Evolutionary conservation across 2,329 filamentous ascomycete species (phyloP).

Genomic region (Pseudovirgaria hyperparasitica): DNA sequence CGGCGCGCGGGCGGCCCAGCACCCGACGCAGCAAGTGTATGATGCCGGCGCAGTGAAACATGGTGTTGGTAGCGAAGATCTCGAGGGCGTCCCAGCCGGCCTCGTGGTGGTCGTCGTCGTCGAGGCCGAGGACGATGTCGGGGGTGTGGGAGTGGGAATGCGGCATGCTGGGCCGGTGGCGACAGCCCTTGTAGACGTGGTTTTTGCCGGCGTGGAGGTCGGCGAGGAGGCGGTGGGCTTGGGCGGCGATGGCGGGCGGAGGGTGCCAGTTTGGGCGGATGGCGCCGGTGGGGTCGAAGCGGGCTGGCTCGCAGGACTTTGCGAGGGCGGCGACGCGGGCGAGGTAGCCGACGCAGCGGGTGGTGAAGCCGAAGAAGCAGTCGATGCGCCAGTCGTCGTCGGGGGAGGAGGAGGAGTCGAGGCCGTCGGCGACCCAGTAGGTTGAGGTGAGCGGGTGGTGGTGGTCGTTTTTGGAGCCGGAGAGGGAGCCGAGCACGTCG

Average conservation of each 20-base stretch:
- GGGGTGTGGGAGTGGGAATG: conserved; percentile 25
- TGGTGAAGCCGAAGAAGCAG: conserved; percentile 70
- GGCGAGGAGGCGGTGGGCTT: conserved; percentile 46
- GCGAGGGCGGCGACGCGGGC: conserved; percentile 61
- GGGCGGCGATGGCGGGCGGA: conserved; percentile 36
- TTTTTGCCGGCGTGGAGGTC: conserved; percentile 46
- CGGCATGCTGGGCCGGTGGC: conserved; percentile 26
- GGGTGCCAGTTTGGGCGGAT: conserved; percentile 47
- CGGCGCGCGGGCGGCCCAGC: conserved; percentile 44
- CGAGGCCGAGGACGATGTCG: conserved; percentile 5
- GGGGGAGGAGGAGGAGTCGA: conserved; percentile 38
- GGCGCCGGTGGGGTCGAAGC: conserved; percentile 42
- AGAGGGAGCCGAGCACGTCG: conserved; percentile 63
- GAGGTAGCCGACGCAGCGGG: conserved; percentile 55
- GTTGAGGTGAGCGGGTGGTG: conserved; percentile 28
- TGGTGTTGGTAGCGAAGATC: conserved; percentile 60
- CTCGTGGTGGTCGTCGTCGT: conserved; percentile 18
- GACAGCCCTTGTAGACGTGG: conserved; percentile 30
- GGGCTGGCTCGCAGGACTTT: conserved; percentile 52
- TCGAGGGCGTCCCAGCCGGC: conserved; percentile 47
- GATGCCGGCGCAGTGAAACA: conserved; percentile 67
- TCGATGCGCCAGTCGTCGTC: conserved; percentile 59
- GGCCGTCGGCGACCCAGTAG: conserved; percentile 24
- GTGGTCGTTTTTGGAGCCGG: conserved; percentile 37
- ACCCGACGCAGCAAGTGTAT: conserved; percentile 66